Conservation (phyloP, 768 basidiomycete species). For the Naganishia kalamii region DNA sequence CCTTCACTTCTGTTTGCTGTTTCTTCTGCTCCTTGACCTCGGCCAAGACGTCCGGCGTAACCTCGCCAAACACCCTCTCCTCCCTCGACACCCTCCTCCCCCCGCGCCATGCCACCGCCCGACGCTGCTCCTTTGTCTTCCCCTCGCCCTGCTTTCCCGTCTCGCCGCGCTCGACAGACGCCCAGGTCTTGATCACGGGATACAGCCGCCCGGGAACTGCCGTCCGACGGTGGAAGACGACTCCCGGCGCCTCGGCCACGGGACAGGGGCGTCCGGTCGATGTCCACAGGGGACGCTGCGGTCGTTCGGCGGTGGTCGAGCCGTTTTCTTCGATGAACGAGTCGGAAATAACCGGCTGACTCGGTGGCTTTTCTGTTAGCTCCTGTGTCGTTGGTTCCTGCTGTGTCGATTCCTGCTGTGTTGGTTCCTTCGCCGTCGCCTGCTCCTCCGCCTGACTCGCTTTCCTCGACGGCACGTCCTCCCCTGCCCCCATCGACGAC, state of each 20-base stretch:
- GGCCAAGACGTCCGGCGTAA: neutral
- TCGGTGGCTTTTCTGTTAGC: neutral
- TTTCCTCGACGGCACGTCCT: neutral
- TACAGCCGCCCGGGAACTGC: neutral
- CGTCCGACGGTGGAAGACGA: neutral
- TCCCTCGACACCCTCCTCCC: conserved; percentile 14
- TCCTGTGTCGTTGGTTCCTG: neutral
- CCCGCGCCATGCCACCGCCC: conserved; percentile 13
- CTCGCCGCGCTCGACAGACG: neutral
- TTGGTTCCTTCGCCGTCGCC: neutral
- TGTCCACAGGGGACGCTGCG: neutral
- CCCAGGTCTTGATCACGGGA: conserved; percentile 4
- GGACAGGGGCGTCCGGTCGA: neutral
- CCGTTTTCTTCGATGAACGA: neutral
- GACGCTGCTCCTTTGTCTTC: conserved; percentile 18
- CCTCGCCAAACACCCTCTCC: conserved; percentile 9
- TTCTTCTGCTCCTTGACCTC: neutral
- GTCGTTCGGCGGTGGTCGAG: neutral
- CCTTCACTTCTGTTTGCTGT: neutral
- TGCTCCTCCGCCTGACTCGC: neutral
- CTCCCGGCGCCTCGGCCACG: neutral
- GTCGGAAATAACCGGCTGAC: neutral
- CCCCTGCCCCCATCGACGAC: neutral
- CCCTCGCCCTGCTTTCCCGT: conserved; percentile 24
- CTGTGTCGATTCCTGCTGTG: neutral